phyloP scores from a whole-genome alignment of 176 grass and related monocot genomes.

The Aegilops bicornis region DNA sequence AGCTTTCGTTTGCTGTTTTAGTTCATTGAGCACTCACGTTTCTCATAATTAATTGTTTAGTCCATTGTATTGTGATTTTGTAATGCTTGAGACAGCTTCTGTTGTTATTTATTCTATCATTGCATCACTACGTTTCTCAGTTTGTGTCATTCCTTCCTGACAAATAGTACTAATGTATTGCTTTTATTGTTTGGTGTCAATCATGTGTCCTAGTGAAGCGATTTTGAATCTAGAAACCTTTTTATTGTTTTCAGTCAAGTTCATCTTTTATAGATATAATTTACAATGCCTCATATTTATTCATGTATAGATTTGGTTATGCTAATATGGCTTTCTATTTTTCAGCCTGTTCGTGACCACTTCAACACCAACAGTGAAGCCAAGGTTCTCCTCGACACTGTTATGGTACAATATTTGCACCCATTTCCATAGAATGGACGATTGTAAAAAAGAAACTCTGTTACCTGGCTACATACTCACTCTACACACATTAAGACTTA shows the following conservation, averaged over 20 bases:
- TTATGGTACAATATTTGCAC: slow-evolving; percentile 58
- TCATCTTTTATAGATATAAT: background rate
- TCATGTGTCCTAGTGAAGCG: background rate
- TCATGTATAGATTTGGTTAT: background rate
- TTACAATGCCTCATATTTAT: background rate
- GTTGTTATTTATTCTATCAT: background rate
- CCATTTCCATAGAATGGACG: background rate
- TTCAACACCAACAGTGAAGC: slow-evolving; percentile 67
- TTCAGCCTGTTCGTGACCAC: slow-evolving; percentile 84
- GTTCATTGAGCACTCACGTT: background rate
- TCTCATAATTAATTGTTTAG: background rate
- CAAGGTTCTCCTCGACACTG: slow-evolving; percentile 73
- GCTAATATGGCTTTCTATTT: slow-evolving; percentile 6
- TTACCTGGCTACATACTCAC: background rate
- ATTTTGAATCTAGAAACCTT: background rate
- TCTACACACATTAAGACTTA: background rate
- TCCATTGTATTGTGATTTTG: background rate
- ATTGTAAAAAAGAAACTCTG: background rate
- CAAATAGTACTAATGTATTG: background rate
- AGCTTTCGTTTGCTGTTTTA: background rate
- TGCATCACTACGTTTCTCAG: background rate
- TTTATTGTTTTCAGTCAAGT: background rate
- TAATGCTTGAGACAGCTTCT: background rate
- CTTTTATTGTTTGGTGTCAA: background rate
- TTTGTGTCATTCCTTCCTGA: background rate